Percentiles rank a stretch among this genome's conserved stretches.
phyloP scores from a whole-genome alignment of 352 stramenopile species.

The Phytophthora niederhauseri region DNA sequence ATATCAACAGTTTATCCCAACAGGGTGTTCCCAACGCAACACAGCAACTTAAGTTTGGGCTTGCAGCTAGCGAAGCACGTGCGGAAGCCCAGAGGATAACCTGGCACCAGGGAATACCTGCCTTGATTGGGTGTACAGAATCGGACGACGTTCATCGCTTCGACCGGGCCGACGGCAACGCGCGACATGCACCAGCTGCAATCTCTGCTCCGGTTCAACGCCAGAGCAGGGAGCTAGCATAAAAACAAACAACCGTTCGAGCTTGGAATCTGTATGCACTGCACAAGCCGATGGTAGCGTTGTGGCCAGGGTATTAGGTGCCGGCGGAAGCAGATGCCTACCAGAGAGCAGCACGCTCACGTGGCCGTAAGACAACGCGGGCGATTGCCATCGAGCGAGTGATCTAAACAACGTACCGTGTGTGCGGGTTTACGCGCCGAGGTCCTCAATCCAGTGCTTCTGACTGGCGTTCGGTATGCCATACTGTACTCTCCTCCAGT shows the following conservation, averaged over 20 bases:
- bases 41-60: too few species aligned
- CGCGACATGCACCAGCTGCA: constrained; percentile 13
- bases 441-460: neutral
- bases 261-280: neutral
- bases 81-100: too few species aligned
- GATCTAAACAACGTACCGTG: constrained; percentile 2
- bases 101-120: too few species aligned
- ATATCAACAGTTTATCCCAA: too few species aligned
- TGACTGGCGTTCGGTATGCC: neutral
- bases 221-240: constrained; percentile 3
- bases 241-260: constrained; percentile 3
- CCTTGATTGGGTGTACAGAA: constrained; percentile 8
- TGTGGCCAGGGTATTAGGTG: constrained; percentile 5
- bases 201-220: neutral
- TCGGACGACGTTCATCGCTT: constrained; percentile 25
- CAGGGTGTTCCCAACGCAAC: too few species aligned
- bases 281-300: constrained; percentile 3
- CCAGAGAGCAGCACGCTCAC: constrained; percentile 5
- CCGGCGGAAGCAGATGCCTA: neutral
- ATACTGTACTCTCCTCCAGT: neutral
- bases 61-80: too few species aligned
- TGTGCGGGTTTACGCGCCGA: constrained; percentile 8
- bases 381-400: constrained; percentile 1
- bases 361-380: neutral
- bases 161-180: neutral